Conservation (phyloP, 225 moss, liverwort and hornwort species). For the Asterella californica region DNA sequence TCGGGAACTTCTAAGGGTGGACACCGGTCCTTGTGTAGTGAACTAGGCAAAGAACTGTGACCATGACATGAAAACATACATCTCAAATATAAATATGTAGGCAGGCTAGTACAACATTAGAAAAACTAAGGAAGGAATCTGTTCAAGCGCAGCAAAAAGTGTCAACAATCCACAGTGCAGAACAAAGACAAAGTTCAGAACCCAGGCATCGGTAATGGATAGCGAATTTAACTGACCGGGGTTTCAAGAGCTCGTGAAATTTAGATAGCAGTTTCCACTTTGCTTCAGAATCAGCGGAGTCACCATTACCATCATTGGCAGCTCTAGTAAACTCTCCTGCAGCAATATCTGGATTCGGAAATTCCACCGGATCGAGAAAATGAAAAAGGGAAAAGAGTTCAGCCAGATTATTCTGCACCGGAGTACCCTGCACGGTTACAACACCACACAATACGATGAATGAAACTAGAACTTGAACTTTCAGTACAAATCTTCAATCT, state of each 20-base stretch:
- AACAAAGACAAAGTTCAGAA: background rate
- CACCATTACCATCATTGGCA: conserved; percentile 44
- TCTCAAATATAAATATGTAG: no score
- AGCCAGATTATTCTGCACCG: conserved; percentile 74
- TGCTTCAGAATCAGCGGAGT: conserved; percentile 44
- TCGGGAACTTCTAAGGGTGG: no score
- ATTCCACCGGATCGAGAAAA: conserved; percentile 72
- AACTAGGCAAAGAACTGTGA: no score
- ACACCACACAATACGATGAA: background rate
- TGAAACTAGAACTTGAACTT: background rate
- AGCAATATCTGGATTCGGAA: conserved; percentile 63
- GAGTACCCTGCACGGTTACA: conserved; percentile 63
- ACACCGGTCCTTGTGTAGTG: no score
- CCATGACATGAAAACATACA: no score
- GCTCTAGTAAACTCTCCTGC: conserved; percentile 60
- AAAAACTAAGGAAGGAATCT: no score
- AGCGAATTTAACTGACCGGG: conserved; percentile 46
- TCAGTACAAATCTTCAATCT: background rate
- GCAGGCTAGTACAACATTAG: no score
- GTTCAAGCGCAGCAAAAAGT: no score
- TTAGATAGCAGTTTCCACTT: conserved; percentile 61
- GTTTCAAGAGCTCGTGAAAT: conserved; percentile 65
- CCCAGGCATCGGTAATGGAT: background rate
- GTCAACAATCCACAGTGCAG: no score
- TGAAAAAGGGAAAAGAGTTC: conserved; percentile 78